phyloP scores from a whole-genome alignment of 2,329 filamentous ascomycete species.

The Trichoderma polysporum region DNA sequence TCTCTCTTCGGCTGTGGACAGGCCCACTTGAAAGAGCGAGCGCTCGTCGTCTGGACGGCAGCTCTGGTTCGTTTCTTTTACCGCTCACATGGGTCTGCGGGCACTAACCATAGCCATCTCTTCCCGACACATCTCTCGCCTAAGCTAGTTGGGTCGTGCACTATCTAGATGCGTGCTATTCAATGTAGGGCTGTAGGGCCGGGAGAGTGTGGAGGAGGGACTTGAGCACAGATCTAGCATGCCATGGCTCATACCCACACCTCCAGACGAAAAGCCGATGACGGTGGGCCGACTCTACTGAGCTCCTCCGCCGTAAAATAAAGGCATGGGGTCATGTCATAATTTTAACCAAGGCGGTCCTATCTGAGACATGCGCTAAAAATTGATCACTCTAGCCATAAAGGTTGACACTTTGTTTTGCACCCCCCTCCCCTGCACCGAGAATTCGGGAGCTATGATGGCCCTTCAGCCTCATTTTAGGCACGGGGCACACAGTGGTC shows the following conservation, averaged over 20 bases:
- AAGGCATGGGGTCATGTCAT: background rate
- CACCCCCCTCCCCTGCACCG: background rate
- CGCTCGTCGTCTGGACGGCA: no score
- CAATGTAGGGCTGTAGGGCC: background rate
- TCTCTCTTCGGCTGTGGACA: no score
- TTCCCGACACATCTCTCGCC: background rate
- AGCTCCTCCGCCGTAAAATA: background rate
- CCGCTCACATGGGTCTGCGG: background rate
- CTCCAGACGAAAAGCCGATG: background rate
- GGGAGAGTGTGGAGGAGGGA: background rate
- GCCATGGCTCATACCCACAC: background rate
- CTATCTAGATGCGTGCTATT: no score
- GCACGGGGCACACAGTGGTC: background rate
- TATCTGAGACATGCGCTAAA: background rate
- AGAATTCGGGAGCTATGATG: background rate
- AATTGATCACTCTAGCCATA: no score
- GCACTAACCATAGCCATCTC: background rate
- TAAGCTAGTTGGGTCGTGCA: no score
- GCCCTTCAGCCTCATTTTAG: slow-evolving; percentile 4
- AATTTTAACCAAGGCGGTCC: background rate
- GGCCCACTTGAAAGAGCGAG: no score
- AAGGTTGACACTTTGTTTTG: background rate
- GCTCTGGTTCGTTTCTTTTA: no score
- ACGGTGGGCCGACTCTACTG: background rate
- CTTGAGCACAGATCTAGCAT: background rate